Evolutionary conservation across 345 rosid genomes (phyloP).

Genomic region (Sisymbrium altissimum): DNA sequence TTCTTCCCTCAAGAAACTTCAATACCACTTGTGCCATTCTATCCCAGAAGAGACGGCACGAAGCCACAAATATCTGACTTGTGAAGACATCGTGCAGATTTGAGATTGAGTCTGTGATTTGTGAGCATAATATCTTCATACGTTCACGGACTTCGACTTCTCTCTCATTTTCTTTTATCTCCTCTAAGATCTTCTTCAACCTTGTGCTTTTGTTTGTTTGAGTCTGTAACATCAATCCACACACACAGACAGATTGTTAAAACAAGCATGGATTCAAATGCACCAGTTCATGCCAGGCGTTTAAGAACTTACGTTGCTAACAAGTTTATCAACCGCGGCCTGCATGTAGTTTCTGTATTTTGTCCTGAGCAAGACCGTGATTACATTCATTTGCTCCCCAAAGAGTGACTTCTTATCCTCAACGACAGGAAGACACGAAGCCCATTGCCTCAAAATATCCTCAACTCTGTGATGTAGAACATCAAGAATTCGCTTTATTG

Average conservation of each 20-base stretch:
- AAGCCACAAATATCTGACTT: slow-evolving; percentile 73
- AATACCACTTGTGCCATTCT: slow-evolving; percentile 91
- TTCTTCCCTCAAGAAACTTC: slow-evolving; percentile 93
- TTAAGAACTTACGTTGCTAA: slow-evolving; percentile 61
- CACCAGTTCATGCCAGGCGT: background rate
- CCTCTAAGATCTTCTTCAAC: slow-evolving; percentile 82
- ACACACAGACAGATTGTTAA: background rate
- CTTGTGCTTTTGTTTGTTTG: slow-evolving; percentile 71
- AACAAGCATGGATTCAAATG: background rate
- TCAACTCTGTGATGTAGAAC: slow-evolving; percentile 78
- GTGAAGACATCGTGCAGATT: slow-evolving; percentile 79
- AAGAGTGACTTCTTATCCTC: slow-evolving; percentile 72
- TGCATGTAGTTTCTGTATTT: slow-evolving; percentile 92
- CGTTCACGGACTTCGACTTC: slow-evolving; percentile 84
- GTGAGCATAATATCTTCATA: slow-evolving; percentile 73
- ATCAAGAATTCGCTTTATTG: slow-evolving; percentile 89
- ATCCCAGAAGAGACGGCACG: slow-evolving; percentile 91
- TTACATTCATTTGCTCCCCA: slow-evolving; percentile 93
- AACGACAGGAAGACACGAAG: slow-evolving; percentile 62
- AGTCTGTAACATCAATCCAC: slow-evolving; percentile 41
- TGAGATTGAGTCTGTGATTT: slow-evolving; percentile 64
- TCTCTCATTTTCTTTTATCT: slow-evolving; percentile 86
- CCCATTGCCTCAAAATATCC: slow-evolving; percentile 85
- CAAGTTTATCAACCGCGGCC: slow-evolving; percentile 87
- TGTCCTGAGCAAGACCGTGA: slow-evolving; percentile 81